Evolutionary conservation across 257 asterid genomes (phyloP), one percentile per base, ranked within the genome.

Genomic region (Plantago major): DNA sequence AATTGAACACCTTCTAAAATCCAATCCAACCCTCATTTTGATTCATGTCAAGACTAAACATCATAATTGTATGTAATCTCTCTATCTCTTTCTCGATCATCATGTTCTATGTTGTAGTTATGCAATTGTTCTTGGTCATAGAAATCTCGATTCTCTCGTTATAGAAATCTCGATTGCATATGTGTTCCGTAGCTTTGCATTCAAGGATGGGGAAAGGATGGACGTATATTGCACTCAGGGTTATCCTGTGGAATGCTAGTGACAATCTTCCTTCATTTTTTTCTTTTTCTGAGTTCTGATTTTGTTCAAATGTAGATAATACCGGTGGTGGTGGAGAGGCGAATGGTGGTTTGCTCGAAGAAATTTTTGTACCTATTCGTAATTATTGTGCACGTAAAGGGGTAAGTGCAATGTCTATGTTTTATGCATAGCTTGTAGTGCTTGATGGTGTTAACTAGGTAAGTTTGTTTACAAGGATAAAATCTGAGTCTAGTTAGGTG

Each of bases 301-400:
- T 69, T 15, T 11, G 49, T 64, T 42, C 30, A 8, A 14, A 62
- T 80, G 55, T 62, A 79, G 82, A 54, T 16, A 33, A 5, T 33
- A 4, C 40, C 0, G 68, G 51, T 17, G 16, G n/a, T 46, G 66
- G 53, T 40, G 78, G 75, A 33, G 73, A 78, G 60, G 74, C 76
- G 10, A 65, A 74, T 55, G 67, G 67, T 57, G 84, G 75, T 58
- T 19, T 46, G 6, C 4, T 18, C 6, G 88, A 79, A n/a, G 73
- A 78, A 9, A 65, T 84, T 13, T 86, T 89, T 71, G 59, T 56
- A 6, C 76, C 77, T 55, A 74, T 66, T 33, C 81, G 91, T 0
- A 70, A 80, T 13, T 79, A 69, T 68, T 82, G 85, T 73, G 94
- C 90, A 0, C 87, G 94, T 40, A 84, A 73, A 79, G 82, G 81